phyloP scores from a whole-genome alignment of 2,329 filamentous ascomycete genomes.

The Aspergillus sp. region DNA sequence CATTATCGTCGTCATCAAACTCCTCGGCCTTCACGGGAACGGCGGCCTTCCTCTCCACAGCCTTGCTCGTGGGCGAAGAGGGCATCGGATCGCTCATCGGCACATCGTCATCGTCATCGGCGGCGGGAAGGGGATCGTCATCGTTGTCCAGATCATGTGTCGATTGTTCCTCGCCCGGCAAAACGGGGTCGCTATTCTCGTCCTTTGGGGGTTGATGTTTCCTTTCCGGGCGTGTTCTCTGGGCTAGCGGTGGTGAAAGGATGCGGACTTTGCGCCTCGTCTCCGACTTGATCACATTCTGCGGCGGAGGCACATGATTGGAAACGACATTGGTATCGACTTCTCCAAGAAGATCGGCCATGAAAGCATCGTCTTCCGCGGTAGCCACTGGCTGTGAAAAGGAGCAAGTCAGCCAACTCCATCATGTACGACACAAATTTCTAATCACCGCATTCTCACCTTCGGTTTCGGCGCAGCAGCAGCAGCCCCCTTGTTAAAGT shows the following conservation, averaged over 20 bases:
- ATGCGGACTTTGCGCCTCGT: slow-evolving; percentile 76
- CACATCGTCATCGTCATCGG: slow-evolving; percentile 73
- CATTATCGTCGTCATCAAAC: slow-evolving; percentile 73
- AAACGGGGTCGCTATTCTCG: slow-evolving; percentile 47
- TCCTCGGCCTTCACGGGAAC: slow-evolving; percentile 59
- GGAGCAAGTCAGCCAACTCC: slow-evolving; percentile 18
- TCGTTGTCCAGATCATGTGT: slow-evolving; percentile 51
- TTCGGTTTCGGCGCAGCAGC: slow-evolving; percentile 71
- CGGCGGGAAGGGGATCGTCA: slow-evolving; percentile 54
- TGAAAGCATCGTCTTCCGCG: slow-evolving; percentile 84
- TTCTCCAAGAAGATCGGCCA: slow-evolving; percentile 79
- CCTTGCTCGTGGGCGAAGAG: slow-evolving; percentile 82
- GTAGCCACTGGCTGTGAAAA: slow-evolving; percentile 66
- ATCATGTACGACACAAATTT: not conserved
- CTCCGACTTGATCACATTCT: slow-evolving; percentile 69
- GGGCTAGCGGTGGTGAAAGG: slow-evolving; percentile 68
- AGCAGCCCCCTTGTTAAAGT: slow-evolving; percentile 73
- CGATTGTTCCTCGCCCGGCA: slow-evolving; percentile 41
- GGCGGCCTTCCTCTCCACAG: slow-evolving; percentile 67
- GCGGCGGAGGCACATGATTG: slow-evolving; percentile 48
- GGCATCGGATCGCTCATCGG: slow-evolving; percentile 83
- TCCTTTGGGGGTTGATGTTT: slow-evolving; percentile 45
- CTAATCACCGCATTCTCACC: slow-evolving; percentile 49
- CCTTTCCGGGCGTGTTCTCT: slow-evolving; percentile 56
- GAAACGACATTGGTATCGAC: slow-evolving; percentile 75